Evolutionary conservation across 495 filamentous ascomycete species (phyloP), one percentile per base, ranked within the genome.

Genomic region (Aspergillus haitiensis): DNA sequence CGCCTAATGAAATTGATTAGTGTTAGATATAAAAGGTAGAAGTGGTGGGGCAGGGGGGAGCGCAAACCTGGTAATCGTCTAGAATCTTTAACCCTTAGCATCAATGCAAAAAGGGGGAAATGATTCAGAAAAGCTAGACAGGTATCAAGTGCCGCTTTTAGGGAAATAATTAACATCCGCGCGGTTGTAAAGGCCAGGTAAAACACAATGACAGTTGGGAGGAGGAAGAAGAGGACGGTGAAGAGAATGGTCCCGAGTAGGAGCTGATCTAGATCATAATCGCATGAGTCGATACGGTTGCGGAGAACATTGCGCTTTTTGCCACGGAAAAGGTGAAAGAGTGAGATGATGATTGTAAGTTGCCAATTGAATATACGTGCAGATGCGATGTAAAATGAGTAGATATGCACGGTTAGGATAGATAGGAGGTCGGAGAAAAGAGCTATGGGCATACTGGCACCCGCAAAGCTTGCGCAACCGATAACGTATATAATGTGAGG

Each of bases 281-380:
- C 94, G 79, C 95, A 99, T 39, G 91, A 93, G 70, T 99, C 94
- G 63, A 98, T 97, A 70, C 94, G 91, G 65, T 97, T 97, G 62
- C 94, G 86, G 11, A 99, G 84, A 7, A 99, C 91, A 60, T 99
- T 99, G 59, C 94, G 87, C 69, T 99, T 99, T 70, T 98, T 98
- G 49, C 94, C 94, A 21, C 92, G 89, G 67, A 99, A 99, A 2
- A 99, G 84, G 75, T 99, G 94, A 75, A 99, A 99, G 33, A 98
- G 86, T 18, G 93, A 97, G 49, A 93, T 87, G 51, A 99, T 88
- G 56, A 98, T 97, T 31, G 87, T 96, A 36, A 98, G 85, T 68
- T 99, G 95, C 93, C 94, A 98, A 74, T 97, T 91, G 74, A 93
- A 99, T 56, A 99, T 98, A 8, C 93, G 86, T 5, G 94, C 94